Evolutionary conservation across 495 filamentous ascomycete species (phyloP).

Genomic region (Parathielavia appendiculata): DNA sequence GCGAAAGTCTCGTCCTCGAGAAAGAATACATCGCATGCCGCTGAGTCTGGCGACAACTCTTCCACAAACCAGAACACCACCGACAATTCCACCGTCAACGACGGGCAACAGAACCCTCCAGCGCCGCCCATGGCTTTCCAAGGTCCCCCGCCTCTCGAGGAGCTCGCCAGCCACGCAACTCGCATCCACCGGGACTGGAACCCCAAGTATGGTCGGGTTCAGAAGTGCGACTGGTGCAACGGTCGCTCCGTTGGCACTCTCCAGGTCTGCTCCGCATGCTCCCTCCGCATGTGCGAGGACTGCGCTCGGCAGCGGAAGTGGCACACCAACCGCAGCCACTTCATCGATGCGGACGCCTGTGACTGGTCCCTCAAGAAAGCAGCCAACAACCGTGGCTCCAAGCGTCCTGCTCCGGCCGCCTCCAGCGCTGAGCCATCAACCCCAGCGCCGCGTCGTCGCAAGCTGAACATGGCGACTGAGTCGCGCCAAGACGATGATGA

Average conservation of each 20-base stretch:
- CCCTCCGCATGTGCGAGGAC: slow-evolving; percentile 18
- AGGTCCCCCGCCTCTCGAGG: not conserved
- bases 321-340: slow-evolving; percentile 14
- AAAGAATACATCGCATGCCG: not conserved
- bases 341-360: slow-evolving; percentile 13
- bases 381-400: not conserved
- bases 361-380: slow-evolving; percentile 8
- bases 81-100: not conserved
- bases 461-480: not conserved
- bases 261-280: slow-evolving; percentile 14
- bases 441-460: not conserved
- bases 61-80: not conserved
- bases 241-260: slow-evolving; percentile 17
- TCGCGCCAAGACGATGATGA: not conserved
- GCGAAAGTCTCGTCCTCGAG: not conserved
- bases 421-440: not conserved
- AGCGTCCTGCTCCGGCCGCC: not conserved
- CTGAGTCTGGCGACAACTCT: not conserved
- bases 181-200: slow-evolving; percentile 18
- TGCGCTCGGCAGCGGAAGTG: slow-evolving; percentile 13
- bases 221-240: slow-evolving; percentile 28
- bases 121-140: not conserved
- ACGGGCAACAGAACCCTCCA: not conserved
- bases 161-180: too few relatives aligned
- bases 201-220: slow-evolving; percentile 18